phyloP scores from a whole-genome alignment of 129 eudicot genomes.

The Logfia minima region DNA sequence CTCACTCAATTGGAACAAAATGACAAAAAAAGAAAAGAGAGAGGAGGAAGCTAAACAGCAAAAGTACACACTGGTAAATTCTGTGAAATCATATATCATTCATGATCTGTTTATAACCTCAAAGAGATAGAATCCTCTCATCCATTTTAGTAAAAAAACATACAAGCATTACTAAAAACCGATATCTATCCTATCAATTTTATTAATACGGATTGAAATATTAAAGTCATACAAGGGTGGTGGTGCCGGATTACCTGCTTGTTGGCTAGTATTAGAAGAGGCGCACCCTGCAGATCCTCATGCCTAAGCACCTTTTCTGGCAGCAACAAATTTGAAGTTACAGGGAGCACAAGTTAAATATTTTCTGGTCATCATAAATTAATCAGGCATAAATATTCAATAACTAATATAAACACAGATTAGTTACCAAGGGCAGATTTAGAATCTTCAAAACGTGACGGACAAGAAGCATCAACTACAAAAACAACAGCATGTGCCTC shows the following conservation, averaged over 20 bases:
- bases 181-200: background rate
- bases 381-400: slow-evolving; percentile 1
- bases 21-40: background rate
- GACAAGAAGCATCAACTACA: slow-evolving; percentile 89
- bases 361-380: background rate
- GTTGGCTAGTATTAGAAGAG: slow-evolving; percentile 90
- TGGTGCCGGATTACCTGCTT: slow-evolving; percentile 62
- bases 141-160: slow-evolving; percentile 7
- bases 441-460: slow-evolving; percentile 94
- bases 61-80: slow-evolving; percentile 1
- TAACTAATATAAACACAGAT: slow-evolving; percentile 3
- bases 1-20: slow-evolving; percentile 21
- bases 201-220: background rate
- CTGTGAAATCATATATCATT: background rate
- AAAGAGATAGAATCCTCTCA: slow-evolving; percentile 3
- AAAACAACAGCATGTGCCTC: slow-evolving; percentile 97
- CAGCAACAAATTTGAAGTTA: slow-evolving; percentile 15
- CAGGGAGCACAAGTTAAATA: background rate
- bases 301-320: slow-evolving; percentile 96
- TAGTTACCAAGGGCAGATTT: slow-evolving; percentile 85
- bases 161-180: background rate
- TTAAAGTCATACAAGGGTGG: background rate
- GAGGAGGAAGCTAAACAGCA: slow-evolving; percentile 20
- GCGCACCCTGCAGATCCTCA: slow-evolving; percentile 95
- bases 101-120: slow-evolving; percentile 5